These are phyloP conservation scores for Vararia minispora DNA, from an alignment of 768 basidiomycete genomes.

Conservation along the genomic window DNA sequence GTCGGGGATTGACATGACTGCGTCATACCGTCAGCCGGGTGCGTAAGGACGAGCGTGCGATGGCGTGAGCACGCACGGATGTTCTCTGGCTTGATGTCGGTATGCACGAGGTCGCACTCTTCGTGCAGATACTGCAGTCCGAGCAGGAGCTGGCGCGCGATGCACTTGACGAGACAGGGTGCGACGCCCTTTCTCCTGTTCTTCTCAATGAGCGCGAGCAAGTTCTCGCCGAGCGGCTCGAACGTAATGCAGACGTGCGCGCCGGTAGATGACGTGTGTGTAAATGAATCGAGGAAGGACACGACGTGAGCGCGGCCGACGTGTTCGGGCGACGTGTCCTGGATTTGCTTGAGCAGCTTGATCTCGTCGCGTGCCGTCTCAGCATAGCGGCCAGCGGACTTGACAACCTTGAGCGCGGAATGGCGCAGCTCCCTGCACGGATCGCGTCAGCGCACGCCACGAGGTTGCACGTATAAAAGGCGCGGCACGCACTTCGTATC, in stretches of 20 bases:
- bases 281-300: conserved; percentile 84
- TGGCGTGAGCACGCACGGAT: conserved; percentile 51
- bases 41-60: not conserved
- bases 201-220: conserved; percentile 63
- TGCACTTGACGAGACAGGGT: conserved; percentile 69
- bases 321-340: conserved; percentile 60
- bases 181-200: conserved; percentile 81
- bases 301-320: conserved; percentile 75
- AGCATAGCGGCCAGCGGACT: conserved; percentile 89
- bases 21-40: too few species aligned
- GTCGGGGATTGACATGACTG: conserved; percentile 79
- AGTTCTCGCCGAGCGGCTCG: conserved; percentile 73
- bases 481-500: conserved; percentile 51
- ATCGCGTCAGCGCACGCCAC: not conserved
- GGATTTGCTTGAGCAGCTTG: conserved; percentile 73
- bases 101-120: conserved; percentile 87
- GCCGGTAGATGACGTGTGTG: conserved; percentile 33
- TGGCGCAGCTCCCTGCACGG: conserved; percentile 51
- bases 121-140: conserved; percentile 89
- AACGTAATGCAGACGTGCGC: conserved; percentile 86
- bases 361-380: conserved; percentile 97
- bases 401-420: conserved; percentile 90
- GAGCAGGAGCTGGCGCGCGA: conserved; percentile 77
- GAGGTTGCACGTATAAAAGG: not conserved
- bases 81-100: conserved; percentile 93